Conservation (phyloP, 352 stramenopile species). For the Saprolegnia diclina region DNA sequence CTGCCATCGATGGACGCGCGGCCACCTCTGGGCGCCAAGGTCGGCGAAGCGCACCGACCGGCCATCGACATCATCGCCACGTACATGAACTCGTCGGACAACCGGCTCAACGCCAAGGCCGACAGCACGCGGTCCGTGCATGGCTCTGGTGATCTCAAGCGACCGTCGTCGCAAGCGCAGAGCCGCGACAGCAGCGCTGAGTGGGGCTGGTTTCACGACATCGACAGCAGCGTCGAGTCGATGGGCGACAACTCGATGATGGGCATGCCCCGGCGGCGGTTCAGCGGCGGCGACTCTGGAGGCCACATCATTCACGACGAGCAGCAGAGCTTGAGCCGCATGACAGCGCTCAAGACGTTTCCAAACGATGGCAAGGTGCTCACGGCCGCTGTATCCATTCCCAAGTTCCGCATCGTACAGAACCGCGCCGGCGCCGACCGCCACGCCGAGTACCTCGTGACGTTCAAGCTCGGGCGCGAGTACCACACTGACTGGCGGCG, state of each 20-base stretch:
- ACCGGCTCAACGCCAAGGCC: conserved; percentile 31
- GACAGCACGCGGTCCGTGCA: not conserved
- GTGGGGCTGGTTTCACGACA: conserved; percentile 85
- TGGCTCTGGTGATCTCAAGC: conserved; percentile 41
- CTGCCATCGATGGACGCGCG: not conserved
- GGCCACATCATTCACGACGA: conserved; percentile 78
- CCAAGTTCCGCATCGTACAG: conserved; percentile 86
- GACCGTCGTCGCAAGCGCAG: conserved; percentile 59
- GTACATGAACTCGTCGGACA: conserved; percentile 86
- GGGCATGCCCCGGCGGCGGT: conserved; percentile 44
- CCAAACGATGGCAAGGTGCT: conserved; percentile 75
- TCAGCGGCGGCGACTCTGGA: conserved; percentile 56
- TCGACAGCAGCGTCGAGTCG: conserved; percentile 80
- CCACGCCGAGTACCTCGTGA: conserved; percentile 85
- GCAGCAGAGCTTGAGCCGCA: conserved; percentile 66
- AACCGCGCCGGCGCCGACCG: conserved; percentile 68
- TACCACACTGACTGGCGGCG: conserved; percentile 81
- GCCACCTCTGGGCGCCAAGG: not conserved
- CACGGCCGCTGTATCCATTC: conserved; percentile 72
- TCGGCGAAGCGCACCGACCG: conserved; percentile 32
- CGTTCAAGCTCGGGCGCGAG: conserved; percentile 80
- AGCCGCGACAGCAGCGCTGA: conserved; percentile 62
- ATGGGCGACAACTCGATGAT: conserved; percentile 60
- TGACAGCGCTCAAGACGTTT: conserved; percentile 84
- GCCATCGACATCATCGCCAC: conserved; percentile 83